Base-by-base conservation (phyloP, 805 yeast species). In the Kazachstania psychrophila region DNA sequence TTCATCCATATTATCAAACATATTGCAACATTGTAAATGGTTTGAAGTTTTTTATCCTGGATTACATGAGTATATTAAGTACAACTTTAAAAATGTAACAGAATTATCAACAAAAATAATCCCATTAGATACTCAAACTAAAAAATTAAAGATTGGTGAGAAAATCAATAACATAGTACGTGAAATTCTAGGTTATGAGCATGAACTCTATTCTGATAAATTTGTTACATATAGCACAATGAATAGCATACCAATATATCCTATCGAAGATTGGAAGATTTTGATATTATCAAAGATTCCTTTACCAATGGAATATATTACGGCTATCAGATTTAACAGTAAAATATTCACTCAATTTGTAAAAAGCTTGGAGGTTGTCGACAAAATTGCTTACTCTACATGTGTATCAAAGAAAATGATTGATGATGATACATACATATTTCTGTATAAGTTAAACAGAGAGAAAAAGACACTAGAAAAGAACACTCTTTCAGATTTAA, bases 371-470 rank as follows among this genome's bases (percentile, higher is more conserved):
- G 45, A 43, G 7, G 42, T 44, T 2, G 47, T 42, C 7, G 37
- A 39, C 4, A 39, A 31, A 25, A 33, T 44, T 17, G 31, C 31
- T 17, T 36, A 39, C 20, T 42, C 48, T 16, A 41, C 32, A n/a
- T 50, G 57, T 33, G 34, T 46, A 12, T 31, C 32, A 20, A 45
- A 44, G 22, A 47, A 36, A 23, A 47, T 49, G 54, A 38, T 51
- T 13, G 51, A 45, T 19, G 36, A 43, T 10, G 42, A 47, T 27
- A 46, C 51, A 13, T 48, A 44, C 32, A 14, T 52, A 7, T 53
- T 44, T 37, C 24, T 51, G 38, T 51, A 47, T 30, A 34, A 41
- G 23, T 14, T 34, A 16, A 35, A 25, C 15, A 39, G 39, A 16
- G 37, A 28, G n/a, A 24, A 20, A 14, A 30, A 24, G 22, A 11